Conservation (phyloP, 2,329 filamentous ascomycete species). For the Cladophialophora yegresii region DNA sequence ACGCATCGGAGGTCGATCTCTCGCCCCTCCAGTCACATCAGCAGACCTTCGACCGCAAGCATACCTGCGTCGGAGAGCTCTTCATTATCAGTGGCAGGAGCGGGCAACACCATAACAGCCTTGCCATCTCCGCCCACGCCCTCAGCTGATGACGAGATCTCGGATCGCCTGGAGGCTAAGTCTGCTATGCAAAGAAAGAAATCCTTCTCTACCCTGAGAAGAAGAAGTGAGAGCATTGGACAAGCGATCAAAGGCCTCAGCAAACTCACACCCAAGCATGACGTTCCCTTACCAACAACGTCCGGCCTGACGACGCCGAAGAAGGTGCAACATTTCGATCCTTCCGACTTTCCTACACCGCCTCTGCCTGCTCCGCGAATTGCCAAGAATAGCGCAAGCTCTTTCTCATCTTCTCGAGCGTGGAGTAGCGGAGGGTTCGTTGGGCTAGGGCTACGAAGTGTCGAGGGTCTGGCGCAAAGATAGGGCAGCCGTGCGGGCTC, state of each 20-base stretch:
- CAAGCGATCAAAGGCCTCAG: slow-evolving; percentile 35
- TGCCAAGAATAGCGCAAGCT: slow-evolving; percentile 21
- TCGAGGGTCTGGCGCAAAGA: slow-evolving; percentile 20
- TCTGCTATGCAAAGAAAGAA: slow-evolving; percentile 29
- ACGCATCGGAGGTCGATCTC: slow-evolving; percentile 19
- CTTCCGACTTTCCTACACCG: slow-evolving; percentile 25
- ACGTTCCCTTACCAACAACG: slow-evolving; percentile 20
- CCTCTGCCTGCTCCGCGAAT: slow-evolving; percentile 24
- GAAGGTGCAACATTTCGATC: slow-evolving; percentile 6
- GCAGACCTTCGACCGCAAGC: slow-evolving; percentile 28
- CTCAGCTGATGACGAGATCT: slow-evolving; percentile 14
- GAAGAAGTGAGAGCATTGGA: slow-evolving; percentile 35
- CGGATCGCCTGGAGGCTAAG: slow-evolving; percentile 7
- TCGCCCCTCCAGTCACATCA: slow-evolving; percentile 21
- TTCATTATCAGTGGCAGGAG: slow-evolving; percentile 10
- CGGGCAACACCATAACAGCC: slow-evolving; percentile 23
- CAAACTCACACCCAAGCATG: slow-evolving; percentile 27
- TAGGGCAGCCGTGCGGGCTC: not conserved
- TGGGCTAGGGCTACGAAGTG: slow-evolving; percentile 27
- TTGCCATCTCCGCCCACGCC: slow-evolving; percentile 24
- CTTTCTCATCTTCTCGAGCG: slow-evolving; percentile 18
- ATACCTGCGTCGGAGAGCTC: slow-evolving; percentile 16
- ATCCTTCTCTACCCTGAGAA: slow-evolving; percentile 30
- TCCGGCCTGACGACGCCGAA: slow-evolving; percentile 19
- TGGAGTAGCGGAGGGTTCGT: slow-evolving; percentile 22